phyloP scores from a whole-genome alignment of 129 eudicot species.

The Chrysanthemum makinoi region DNA sequence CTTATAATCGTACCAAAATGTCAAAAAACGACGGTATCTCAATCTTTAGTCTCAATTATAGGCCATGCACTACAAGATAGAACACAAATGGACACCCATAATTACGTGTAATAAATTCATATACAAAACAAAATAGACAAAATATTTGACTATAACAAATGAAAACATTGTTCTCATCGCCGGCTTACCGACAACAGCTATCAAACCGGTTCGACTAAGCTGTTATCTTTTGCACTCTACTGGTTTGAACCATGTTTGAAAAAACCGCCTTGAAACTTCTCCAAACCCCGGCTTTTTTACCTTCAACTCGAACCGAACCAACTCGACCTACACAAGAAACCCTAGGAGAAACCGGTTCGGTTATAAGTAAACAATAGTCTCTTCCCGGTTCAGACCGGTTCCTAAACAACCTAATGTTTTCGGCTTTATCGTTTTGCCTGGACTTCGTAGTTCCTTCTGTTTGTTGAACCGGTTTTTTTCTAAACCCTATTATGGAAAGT shows the following conservation, averaged over 20 bases:
- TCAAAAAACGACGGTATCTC: constrained; percentile 25
- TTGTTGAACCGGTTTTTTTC: constrained; percentile 25
- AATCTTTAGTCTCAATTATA: constrained; percentile 14
- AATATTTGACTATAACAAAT: neutral
- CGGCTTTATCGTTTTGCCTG: constrained; percentile 11
- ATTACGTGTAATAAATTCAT: constrained; percentile 35
- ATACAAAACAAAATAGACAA: constrained; percentile 24
- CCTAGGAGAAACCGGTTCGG: constrained; percentile 58
- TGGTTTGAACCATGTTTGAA: constrained; percentile 29
- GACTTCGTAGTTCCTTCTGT: constrained; percentile 2
- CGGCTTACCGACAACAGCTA: constrained; percentile 14
- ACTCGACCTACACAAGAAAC: constrained; percentile 67
- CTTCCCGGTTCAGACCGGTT: constrained; percentile 61
- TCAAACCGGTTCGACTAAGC: constrained; percentile 17
- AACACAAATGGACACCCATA: constrained; percentile 9
- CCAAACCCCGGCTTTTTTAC: constrained; percentile 36
- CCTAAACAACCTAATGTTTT: constrained; percentile 36
- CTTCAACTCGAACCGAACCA: constrained; percentile 32
- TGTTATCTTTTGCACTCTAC: constrained; percentile 20
- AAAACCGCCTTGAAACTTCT: constrained; percentile 38
- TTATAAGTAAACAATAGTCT: constrained; percentile 27
- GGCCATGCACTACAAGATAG: constrained; percentile 18
- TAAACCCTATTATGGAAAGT: constrained; percentile 43
- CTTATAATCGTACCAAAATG: constrained; percentile 15
- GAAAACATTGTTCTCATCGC: neutral